Percentiles rank a stretch among this genome's conserved stretches.
Conservation (phyloP, 345 rosid genomes). For the Brassica napus region Da-Ae NC_063434.1:1606501-1607000, state of each 20-base stretch:
- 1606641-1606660: background rate
- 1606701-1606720: background rate
- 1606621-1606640: constrained; percentile 15
- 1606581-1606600: constrained; percentile 34
- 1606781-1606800: constrained; percentile 3
- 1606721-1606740: constrained; percentile 8
- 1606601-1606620: constrained; percentile 40
- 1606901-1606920: background rate
- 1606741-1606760: constrained; percentile 9
- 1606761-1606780: background rate
- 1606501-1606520: constrained; percentile 6
- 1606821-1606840: background rate
- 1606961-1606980: no score
- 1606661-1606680: background rate
- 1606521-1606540: constrained; percentile 10
- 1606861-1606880: background rate
- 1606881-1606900: background rate
- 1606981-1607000: no score
- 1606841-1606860: constrained; percentile 2
- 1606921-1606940: background rate
- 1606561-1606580: background rate
- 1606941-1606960: background rate
- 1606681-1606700: constrained; percentile 10
- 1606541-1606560: constrained; percentile 23
- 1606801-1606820: background rate